Evolutionary conservation across 441 rosid genomes (phyloP).

Genomic region (Bocquillonia castaneifolia): DNA sequence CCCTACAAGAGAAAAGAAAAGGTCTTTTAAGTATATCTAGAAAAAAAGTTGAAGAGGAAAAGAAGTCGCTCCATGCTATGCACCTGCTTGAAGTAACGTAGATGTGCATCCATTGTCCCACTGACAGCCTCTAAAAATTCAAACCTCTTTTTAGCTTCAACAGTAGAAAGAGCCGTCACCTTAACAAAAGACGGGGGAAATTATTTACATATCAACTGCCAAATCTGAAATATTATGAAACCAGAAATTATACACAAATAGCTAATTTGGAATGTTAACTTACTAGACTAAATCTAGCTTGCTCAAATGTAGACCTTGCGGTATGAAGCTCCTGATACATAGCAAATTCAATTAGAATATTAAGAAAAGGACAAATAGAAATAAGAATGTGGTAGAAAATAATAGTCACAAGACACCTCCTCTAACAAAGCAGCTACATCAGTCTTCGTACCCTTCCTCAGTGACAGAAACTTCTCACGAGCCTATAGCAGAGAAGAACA

Average conservation of each 20-base stretch:
- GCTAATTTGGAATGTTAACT: conserved; percentile 27
- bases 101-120: conserved; percentile 99
- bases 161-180: conserved; percentile 92
- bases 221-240: background rate
- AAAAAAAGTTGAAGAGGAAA: conserved; percentile 16
- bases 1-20: conserved; percentile 49
- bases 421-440: conserved; percentile 73
- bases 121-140: conserved; percentile 98
- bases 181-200: conserved; percentile 28
- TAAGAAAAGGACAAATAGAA: conserved; percentile 9
- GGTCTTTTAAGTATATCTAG: conserved; percentile 18
- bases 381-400: conserved; percentile 12
- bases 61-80: conserved; percentile 14
- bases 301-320: conserved; percentile 90
- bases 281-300: conserved; percentile 91
- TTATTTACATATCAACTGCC: conserved; percentile 5
- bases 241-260: background rate
- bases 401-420: conserved; percentile 54
- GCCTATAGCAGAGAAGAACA: conserved; percentile 40
- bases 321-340: conserved; percentile 78
- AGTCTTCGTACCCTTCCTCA: conserved; percentile 89
- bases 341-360: conserved; percentile 22
- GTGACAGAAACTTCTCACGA: conserved; percentile 93
- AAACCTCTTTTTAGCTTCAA: conserved; percentile 96
- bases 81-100: conserved; percentile 95